Conservation (phyloP, 768 basidiomycete genomes). For the Tylopilus intermedius region DNA sequence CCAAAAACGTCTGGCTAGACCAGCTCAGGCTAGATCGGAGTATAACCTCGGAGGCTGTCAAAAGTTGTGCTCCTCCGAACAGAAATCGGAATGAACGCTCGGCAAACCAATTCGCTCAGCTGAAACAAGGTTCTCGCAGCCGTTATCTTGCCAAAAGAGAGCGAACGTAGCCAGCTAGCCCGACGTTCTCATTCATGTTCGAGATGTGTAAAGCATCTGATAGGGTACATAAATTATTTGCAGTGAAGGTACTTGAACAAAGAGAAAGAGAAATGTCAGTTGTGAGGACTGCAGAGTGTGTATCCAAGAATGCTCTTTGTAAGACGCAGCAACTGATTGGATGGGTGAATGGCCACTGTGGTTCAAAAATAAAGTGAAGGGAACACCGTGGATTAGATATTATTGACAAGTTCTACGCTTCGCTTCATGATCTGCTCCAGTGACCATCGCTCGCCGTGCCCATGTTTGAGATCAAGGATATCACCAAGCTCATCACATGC, state of each 20-base stretch:
- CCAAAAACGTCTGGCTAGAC: too few species aligned
- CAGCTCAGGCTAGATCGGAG: too few species aligned
- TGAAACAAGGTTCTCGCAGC: neutral
- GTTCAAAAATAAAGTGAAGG: neutral
- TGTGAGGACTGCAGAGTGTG: slow-evolving; percentile 13
- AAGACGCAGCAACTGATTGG: slow-evolving; percentile 2
- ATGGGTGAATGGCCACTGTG: neutral
- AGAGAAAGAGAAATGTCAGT: slow-evolving; percentile 5
- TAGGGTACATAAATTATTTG: slow-evolving; percentile 27
- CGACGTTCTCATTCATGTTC: neutral
- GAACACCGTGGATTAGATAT: slow-evolving; percentile 13
- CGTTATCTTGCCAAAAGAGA: neutral
- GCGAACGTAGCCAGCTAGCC: neutral
- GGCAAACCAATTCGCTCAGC: too few species aligned
- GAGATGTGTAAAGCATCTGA: slow-evolving; percentile 8
- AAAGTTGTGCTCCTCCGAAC: too few species aligned
- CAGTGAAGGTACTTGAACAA: slow-evolving; percentile 15
- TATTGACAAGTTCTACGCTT: slow-evolving; percentile 70
- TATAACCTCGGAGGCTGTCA: too few species aligned
- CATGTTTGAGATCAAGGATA: slow-evolving; percentile 85
- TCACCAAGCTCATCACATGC: slow-evolving; percentile 94
- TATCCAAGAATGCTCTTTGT: slow-evolving; percentile 21
- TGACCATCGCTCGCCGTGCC: slow-evolving; percentile 64
- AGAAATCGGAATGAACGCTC: too few species aligned
- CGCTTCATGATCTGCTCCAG: slow-evolving; percentile 66